phyloP scores from a whole-genome alignment of 148 eudicot genomes.

The Chenopodium suecicum region DNA sequence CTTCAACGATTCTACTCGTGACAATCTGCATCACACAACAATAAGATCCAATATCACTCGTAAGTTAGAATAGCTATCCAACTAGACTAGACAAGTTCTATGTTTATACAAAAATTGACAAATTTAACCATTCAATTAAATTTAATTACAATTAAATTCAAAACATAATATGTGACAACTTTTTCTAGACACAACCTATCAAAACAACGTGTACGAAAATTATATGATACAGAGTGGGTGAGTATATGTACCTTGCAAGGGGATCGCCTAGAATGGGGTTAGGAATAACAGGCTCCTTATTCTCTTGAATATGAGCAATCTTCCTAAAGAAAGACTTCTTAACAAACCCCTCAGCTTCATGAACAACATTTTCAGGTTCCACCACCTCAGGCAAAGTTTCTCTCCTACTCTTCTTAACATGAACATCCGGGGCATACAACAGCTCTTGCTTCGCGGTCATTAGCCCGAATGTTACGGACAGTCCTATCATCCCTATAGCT shows the following conservation, averaged over 20 bases:
- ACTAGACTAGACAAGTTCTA: background rate
- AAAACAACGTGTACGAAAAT: too few species aligned
- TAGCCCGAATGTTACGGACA: slow-evolving; percentile 44
- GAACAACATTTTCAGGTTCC: slow-evolving; percentile 56
- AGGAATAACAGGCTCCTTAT: slow-evolving; percentile 16
- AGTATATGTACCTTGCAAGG: slow-evolving; percentile 16
- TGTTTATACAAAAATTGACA: background rate
- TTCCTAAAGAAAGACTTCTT: slow-evolving; percentile 65
- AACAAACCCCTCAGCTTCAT: slow-evolving; percentile 48
- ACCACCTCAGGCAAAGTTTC: slow-evolving; percentile 70
- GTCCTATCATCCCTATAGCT: slow-evolving; percentile 49
- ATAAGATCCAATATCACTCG: background rate
- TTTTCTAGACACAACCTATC: too few species aligned
- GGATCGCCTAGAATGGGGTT: slow-evolving; percentile 36
- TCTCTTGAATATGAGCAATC: slow-evolving; percentile 55
- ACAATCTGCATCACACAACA: slow-evolving; percentile 10
- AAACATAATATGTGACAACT: too few species aligned
- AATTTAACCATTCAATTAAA: too few species aligned
- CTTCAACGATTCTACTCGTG: slow-evolving; percentile 31
- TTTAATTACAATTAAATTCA: background rate
- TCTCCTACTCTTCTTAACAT: slow-evolving; percentile 53
- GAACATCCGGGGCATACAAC: slow-evolving; percentile 45
- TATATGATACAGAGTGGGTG: background rate
- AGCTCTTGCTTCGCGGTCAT: slow-evolving; percentile 55
- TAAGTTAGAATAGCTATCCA: background rate